Percentiles rank a stretch among this genome's conserved stretches.
Evolutionary conservation across 2,329 filamentous ascomycete species (phyloP).

Genomic region (Colletotrichum filicis): DNA sequence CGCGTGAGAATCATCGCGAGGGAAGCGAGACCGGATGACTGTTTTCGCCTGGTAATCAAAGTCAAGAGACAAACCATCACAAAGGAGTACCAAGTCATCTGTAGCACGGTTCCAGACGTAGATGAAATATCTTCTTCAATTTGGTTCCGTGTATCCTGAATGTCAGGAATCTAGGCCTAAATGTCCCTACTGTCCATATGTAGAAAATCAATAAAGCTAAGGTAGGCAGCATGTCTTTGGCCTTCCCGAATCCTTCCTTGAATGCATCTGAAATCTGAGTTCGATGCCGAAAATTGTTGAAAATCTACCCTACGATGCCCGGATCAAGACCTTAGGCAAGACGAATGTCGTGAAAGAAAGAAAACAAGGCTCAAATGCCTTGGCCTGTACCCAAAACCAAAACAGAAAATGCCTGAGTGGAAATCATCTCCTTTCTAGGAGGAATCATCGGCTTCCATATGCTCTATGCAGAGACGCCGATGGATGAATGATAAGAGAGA

Average conservation of each 20-base stretch:
- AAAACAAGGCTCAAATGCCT: not conserved
- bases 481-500: constrained; percentile 6
- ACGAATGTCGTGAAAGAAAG: not conserved
- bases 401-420: not conserved
- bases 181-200: not conserved
- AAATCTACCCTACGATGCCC: not conserved
- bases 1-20: not conserved
- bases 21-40: not conserved
- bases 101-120: not conserved
- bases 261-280: not conserved
- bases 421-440: constrained; percentile 8
- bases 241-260: not conserved
- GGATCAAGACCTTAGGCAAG: not conserved
- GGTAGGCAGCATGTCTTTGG: not conserved
- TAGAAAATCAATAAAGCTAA: not conserved
- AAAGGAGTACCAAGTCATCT: not conserved
- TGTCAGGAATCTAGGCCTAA: not conserved
- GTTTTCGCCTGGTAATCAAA: not conserved
- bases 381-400: not conserved
- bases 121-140: not conserved
- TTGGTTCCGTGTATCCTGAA: not conserved
- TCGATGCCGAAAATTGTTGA: not conserved
- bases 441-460: constrained; percentile 25
- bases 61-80: not conserved
- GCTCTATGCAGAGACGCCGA: constrained; percentile 29